Base-by-base conservation (phyloP, 2,329 filamentous ascomycete genomes). In the Pyrenochaeta sp. region DNA sequence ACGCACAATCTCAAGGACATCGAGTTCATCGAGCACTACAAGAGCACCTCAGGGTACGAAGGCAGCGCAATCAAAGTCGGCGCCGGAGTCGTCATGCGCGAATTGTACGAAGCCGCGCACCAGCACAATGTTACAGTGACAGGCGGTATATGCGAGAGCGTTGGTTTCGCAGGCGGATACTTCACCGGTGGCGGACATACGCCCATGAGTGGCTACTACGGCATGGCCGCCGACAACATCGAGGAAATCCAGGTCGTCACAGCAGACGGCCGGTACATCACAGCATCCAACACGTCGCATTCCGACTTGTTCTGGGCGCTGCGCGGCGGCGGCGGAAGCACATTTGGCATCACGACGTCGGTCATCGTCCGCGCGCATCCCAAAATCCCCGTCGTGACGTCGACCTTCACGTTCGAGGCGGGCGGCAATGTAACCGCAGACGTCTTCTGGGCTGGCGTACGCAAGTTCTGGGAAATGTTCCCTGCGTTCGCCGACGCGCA, bases 101-200 rank as follows among this genome's bases (percentile, higher is more conserved):
- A 67, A 15, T 38, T 58, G 3, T 55, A 60, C 38, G 39, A 37
- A 14, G 56, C 51, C 22, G 56, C 58, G 3, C 41, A 51, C 4
- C 50, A 59, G 20, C 18, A 50, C n/a, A 48, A 47, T 4, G 30
- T 63, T 3, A 46, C 54, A 10, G 52, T 57, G 3, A 36, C 59
- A 7, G 55, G 57, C 13, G 63, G 63, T 2, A 48, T 58, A 7
- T 65, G 60, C 63, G 47, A 59, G 32, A 77, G 72, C 2, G 78
- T 84, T 6, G 80, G 80, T 37, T 52, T 67, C 10, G 60, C 58
- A 11, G 80, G 60, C 14, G 57, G 60, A 13, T 60, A 56, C 26
- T 38, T 49, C 1, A 44, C 53, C 18, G 55, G 77, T 3, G 81
- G 78, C 20, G 81, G 81, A 0, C 78, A 84, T 61, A 77, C 74